Evolutionary conservation across 805 yeast species (phyloP).

Genomic region (Grigorovia humatica): DNA sequence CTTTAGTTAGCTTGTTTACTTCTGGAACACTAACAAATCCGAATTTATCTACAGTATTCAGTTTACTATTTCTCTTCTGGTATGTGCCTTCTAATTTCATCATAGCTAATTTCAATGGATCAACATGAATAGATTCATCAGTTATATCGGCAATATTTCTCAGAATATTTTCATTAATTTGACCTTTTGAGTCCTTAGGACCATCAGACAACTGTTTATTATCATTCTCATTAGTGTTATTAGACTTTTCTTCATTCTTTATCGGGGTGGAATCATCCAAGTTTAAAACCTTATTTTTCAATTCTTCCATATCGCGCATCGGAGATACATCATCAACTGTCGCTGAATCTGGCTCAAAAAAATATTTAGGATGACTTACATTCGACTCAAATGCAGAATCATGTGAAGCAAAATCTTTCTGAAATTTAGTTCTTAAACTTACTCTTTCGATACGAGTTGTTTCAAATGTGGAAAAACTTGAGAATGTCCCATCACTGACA

Average conservation of each 20-base stretch:
- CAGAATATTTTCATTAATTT: conserved; percentile 5
- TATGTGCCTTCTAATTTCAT: conserved; percentile 67
- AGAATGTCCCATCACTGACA: conserved; percentile 14
- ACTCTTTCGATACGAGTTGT: conserved; percentile 2
- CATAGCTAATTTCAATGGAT: conserved; percentile 68
- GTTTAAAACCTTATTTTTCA: conserved; percentile 23
- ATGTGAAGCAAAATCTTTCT: not conserved
- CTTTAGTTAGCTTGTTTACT: conserved; percentile 10
- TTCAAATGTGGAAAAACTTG: conserved; percentile 7
- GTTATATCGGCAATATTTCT: conserved; percentile 71
- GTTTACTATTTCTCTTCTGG: conserved; percentile 6
- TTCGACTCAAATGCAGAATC: not conserved
- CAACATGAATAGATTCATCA: conserved; percentile 55
- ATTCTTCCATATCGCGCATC: conserved; percentile 22
- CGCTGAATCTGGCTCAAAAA: conserved; percentile 23
- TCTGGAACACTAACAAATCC: conserved; percentile 11
- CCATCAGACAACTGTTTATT: conserved; percentile 60
- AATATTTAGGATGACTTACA: conserved; percentile 14
- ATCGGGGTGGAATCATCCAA: conserved; percentile 1
- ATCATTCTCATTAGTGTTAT: conserved; percentile 2
- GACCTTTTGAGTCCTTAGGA: not conserved
- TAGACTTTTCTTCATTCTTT: not conserved
- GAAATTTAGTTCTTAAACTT: conserved; percentile 9
- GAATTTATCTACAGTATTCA: not conserved
- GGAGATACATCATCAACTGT: conserved; percentile 25